Conservation (phyloP, 768 basidiomycete species). For the Agaricus sinodeliciosus region DNA sequence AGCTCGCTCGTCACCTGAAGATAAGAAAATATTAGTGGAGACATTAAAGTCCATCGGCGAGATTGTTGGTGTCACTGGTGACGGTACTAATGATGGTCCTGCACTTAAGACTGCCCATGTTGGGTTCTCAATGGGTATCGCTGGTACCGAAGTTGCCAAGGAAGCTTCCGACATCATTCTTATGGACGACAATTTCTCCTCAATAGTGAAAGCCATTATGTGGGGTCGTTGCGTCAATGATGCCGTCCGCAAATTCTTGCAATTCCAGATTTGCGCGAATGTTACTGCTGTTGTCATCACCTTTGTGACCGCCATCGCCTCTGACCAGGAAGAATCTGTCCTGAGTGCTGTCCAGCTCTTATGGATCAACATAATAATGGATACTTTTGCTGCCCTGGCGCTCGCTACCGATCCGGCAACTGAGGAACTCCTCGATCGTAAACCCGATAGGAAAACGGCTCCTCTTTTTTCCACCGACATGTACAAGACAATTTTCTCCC, state of each 20-base stretch:
- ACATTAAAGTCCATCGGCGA: conserved; percentile 83
- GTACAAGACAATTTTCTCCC: conserved; percentile 94
- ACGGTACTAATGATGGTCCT: conserved; percentile 97
- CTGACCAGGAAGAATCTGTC: conserved; percentile 70
- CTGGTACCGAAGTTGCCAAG: conserved; percentile 97
- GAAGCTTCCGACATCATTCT: conserved; percentile 98
- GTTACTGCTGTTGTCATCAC: conserved; percentile 94
- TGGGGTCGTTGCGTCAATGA: conserved; percentile 99
- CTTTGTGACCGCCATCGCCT: conserved; percentile 84
- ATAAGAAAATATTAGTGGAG: conserved; percentile 91
- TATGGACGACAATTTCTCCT: conserved; percentile 96
- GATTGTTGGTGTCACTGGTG: conserved; percentile 93
- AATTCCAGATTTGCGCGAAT: conserved; percentile 94
- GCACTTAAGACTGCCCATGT: conserved; percentile 94
- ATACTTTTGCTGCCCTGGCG: conserved; percentile 96
- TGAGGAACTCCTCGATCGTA: conserved; percentile 72
- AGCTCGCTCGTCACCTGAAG: conserved; percentile 94
- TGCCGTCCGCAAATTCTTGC: conserved; percentile 93
- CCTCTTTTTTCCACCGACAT: conserved; percentile 90
- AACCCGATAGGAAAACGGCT: conserved; percentile 84
- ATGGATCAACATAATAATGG: conserved; percentile 99
- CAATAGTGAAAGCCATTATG: conserved; percentile 95
- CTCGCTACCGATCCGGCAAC: conserved; percentile 95
- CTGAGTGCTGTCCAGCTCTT: conserved; percentile 93
- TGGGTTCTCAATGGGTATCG: conserved; percentile 95